Evolutionary conservation across 768 basidiomycete genomes (phyloP).

Genomic region (Calocera cornea): DNA sequence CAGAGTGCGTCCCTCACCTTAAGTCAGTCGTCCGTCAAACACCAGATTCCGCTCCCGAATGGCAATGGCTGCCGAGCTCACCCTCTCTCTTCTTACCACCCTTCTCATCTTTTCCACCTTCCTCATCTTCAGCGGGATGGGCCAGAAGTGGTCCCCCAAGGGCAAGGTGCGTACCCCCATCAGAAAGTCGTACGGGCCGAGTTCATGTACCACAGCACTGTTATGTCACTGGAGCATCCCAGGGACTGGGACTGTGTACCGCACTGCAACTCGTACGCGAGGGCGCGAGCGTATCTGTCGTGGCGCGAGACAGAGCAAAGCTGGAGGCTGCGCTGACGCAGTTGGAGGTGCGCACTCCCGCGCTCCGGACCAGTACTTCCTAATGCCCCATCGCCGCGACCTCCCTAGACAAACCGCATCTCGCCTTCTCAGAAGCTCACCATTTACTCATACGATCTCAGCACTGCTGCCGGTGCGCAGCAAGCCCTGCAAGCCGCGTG

Average conservation of each 20-base stretch:
- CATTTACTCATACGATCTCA: constrained; percentile 53
- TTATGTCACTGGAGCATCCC: constrained; percentile 29
- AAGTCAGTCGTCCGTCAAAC: neutral
- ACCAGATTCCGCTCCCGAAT: too few species aligned
- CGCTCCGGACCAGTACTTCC: neutral
- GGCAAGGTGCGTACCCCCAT: neutral
- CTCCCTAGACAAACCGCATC: constrained; percentile 38
- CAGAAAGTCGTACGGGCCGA: too few species aligned
- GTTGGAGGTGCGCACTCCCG: constrained; percentile 21
- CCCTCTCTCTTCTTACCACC: neutral
- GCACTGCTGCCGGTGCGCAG: constrained; percentile 37
- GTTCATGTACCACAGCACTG: constrained; percentile 25
- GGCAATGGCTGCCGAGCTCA: neutral
- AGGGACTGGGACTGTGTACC: constrained; percentile 28
- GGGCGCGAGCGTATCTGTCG: constrained; percentile 30
- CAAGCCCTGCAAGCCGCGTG: constrained; percentile 53
- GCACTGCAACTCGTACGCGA: constrained; percentile 24
- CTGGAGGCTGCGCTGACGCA: constrained; percentile 20
- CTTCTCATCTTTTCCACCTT: neutral
- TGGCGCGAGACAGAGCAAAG: constrained; percentile 24
- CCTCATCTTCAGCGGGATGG: neutral
- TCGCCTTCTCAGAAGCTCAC: constrained; percentile 47
- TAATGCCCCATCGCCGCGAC: neutral
- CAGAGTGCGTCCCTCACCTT: too few species aligned
- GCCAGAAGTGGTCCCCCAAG: neutral